Base-by-base conservation (phyloP, 2,329 filamentous ascomycete species). In the Malbranchea cinnamomea region DNA sequence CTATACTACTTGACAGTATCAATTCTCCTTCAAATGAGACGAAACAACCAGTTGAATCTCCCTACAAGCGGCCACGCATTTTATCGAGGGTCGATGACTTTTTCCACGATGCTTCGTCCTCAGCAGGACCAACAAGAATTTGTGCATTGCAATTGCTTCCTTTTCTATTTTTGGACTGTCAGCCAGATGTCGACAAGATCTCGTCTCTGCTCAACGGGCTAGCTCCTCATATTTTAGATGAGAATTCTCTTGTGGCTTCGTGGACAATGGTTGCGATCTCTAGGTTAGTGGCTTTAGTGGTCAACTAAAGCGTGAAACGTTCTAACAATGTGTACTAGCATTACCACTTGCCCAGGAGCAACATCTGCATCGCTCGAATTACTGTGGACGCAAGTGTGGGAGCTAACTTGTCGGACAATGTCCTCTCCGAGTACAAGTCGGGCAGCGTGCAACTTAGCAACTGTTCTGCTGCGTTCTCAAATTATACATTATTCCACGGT, bases 211-310 rank as follows among this genome's bases (percentile, higher is more conserved):
- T 89, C 2, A 60, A 65, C 6, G 65, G 68, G 24, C 55, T 91
- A 10, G 56, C 64, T 10, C 52, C 57, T 7, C 63, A 67, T 31
- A 69, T 78, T 24, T 64, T 69, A 6, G 78, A 89, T 45, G 85
- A 92, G 43, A 74, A 78, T 40, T 56, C 59, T 9, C 52, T 55
- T 6, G 59, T 76, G 23, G 69, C 75, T 5, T 81, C 75, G 0
- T 98, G 89, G 89, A 77, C 83, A 11, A 72, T 92, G 60, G 52
- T 94, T 30, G 77, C 75, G n/a, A 71, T 83, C 47, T 65, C 81
- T 38, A 81, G 79, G 82, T 85, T 59, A 47, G 65, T 53, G 14
- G 22, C 3, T 9, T 32, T 24, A 27, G 21, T 17, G 26, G 12
- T 30, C 5, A 14, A 8, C 10, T 21, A 23, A 25, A 12, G 24